Conservation (phyloP, 2,329 filamentous ascomycete species). For the Ceratocystis albifundus region DNA sequence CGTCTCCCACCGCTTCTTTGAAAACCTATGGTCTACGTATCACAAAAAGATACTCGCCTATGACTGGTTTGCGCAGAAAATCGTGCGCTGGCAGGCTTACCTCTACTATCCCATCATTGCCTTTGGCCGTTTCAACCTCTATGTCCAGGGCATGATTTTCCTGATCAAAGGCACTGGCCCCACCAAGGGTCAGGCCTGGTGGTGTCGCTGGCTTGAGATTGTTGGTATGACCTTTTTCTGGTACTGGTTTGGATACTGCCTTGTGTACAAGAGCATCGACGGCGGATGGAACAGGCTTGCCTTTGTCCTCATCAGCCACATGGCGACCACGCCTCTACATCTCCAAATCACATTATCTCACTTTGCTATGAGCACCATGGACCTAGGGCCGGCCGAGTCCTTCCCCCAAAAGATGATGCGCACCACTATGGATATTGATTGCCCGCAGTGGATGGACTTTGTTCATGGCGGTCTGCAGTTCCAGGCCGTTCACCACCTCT, state of each 20-base stretch:
- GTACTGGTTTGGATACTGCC: constrained; percentile 73
- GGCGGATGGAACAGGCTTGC: constrained; percentile 55
- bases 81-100: constrained; percentile 65
- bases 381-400: constrained; percentile 71
- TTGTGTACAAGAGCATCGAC: constrained; percentile 63
- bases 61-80: constrained; percentile 58
- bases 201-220: constrained; percentile 74
- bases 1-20: constrained; percentile 68
- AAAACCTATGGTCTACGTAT: constrained; percentile 63
- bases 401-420: constrained; percentile 85
- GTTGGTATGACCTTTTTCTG: constrained; percentile 70
- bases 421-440: constrained; percentile 89
- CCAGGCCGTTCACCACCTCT: constrained; percentile 79
- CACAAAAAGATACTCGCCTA: constrained; percentile 72
- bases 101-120: constrained; percentile 72
- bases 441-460: constrained; percentile 77
- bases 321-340: constrained; percentile 70
- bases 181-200: constrained; percentile 64
- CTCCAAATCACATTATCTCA: constrained; percentile 85
- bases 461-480: constrained; percentile 84
- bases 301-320: constrained; percentile 70
- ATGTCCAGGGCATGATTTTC: constrained; percentile 68
- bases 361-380: constrained; percentile 85
- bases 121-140: constrained; percentile 80
- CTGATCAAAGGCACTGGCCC: constrained; percentile 59